A percentile compares a stretch with the other conserved stretches of the same genome.
Conservation (phyloP, 1,139 yeast species). For the Saccharomyces uvarum region DNA sequence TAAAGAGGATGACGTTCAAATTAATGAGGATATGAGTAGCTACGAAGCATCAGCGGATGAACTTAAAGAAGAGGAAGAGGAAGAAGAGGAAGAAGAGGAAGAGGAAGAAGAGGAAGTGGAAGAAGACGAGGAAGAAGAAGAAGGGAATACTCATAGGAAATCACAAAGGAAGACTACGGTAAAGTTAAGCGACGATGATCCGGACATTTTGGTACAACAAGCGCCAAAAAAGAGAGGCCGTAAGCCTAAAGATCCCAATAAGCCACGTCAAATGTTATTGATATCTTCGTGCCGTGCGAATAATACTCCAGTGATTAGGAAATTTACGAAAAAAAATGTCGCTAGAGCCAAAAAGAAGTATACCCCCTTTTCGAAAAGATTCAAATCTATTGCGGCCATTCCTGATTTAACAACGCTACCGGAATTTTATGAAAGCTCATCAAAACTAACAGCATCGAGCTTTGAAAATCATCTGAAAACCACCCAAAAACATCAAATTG, state of each 20-base stretch:
- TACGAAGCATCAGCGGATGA: background rate
- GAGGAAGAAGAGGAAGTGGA: conserved; percentile 6
- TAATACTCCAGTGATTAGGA: conserved; percentile 14
- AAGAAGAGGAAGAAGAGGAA: conserved; percentile 7
- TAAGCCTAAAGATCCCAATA: conserved; percentile 1
- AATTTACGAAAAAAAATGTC: conserved; percentile 30
- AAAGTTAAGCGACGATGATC: background rate
- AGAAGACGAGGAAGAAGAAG: conserved; percentile 6
- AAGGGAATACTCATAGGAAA: conserved; percentile 5
- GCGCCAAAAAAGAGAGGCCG: background rate
- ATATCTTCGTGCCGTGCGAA: conserved; percentile 3
- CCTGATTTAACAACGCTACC: conserved; percentile 28
- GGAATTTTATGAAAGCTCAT: conserved; percentile 23
- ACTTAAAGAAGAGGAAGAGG: conserved; percentile 6
- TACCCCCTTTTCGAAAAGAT: conserved; percentile 31
- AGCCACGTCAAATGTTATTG: conserved; percentile 1
- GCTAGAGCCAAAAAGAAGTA: conserved; percentile 31
- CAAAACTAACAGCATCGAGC: conserved; percentile 21
- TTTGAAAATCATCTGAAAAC: conserved; percentile 27
- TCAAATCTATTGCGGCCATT: conserved; percentile 24
- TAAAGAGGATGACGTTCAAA: conserved; percentile 1
- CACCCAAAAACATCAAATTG: conserved; percentile 22
- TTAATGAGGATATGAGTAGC: background rate
- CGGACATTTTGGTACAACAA: background rate
- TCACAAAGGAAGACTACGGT: background rate